A percentile compares a stretch with the other conserved stretches of the same genome.
phyloP scores from a whole-genome alignment of 2,329 filamentous ascomycete genomes.

The Fusarium cyanostomum region DNA sequence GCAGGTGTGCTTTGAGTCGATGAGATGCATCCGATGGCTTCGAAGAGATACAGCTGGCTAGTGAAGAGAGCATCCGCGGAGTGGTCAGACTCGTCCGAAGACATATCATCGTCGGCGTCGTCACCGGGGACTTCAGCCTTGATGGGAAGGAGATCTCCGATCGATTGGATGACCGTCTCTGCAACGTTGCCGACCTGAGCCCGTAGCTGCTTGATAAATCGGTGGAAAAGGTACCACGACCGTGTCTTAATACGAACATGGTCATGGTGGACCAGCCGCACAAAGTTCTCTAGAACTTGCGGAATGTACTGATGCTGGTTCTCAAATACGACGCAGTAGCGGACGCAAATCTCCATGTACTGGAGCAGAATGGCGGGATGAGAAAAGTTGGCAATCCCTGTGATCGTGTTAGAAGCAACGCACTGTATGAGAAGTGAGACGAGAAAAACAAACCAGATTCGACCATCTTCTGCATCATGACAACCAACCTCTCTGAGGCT shows the following conservation, averaged over 20 bases:
- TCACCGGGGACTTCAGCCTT: constrained; percentile 85
- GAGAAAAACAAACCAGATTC: constrained; percentile 76
- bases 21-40: constrained; percentile 91
- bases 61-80: constrained; percentile 91
- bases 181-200: constrained; percentile 87
- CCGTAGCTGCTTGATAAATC: constrained; percentile 88
- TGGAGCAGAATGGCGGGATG: constrained; percentile 94
- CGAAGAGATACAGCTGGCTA: constrained; percentile 92
- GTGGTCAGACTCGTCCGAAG: constrained; percentile 89
- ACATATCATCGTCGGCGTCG: constrained; percentile 89
- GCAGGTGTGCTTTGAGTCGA: constrained; percentile 80
- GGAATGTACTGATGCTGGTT: constrained; percentile 83
- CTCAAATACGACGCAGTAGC: constrained; percentile 94
- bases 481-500: constrained; percentile 82
- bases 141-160: constrained; percentile 88
- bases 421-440: neutral
- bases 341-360: constrained; percentile 98
- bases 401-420: constrained; percentile 33
- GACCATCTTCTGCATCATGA: constrained; percentile 97
- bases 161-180: constrained; percentile 89
- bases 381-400: constrained; percentile 83
- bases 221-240: constrained; percentile 97
- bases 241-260: constrained; percentile 87
- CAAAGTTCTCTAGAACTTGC: constrained; percentile 89
- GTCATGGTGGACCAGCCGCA: constrained; percentile 86